phyloP scores from a whole-genome alignment of 495 filamentous ascomycete genomes.

The Aspergillus incahuasiensis region DNA sequence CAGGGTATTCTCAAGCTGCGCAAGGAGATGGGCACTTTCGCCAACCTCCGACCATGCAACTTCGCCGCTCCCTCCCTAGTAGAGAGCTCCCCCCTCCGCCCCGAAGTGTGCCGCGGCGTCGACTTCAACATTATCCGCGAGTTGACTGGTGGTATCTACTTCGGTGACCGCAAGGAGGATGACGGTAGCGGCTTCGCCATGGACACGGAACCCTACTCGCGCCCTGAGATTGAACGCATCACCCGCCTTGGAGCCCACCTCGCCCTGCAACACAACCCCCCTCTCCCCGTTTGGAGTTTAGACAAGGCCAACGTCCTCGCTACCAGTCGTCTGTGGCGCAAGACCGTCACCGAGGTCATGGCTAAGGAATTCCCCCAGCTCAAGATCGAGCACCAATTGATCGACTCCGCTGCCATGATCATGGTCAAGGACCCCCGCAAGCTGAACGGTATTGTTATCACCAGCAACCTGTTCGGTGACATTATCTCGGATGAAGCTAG shows the following conservation, averaged over 20 bases:
- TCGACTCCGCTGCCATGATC: conserved; percentile 94
- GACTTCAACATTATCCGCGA: conserved; percentile 96
- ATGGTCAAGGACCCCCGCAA: conserved; percentile 93
- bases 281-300: conserved; percentile 77
- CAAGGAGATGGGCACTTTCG: conserved; percentile 91
- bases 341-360: conserved; percentile 72
- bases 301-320: conserved; percentile 98
- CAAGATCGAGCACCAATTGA: conserved; percentile 81
- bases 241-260: conserved; percentile 77
- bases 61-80: conserved; percentile 89
- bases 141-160: conserved; percentile 94
- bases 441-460: conserved; percentile 89
- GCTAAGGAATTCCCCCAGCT: conserved; percentile 85
- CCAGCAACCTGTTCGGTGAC: conserved; percentile 93
- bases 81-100: conserved; percentile 83
- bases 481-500: conserved; percentile 96
- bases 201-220: conserved; percentile 88
- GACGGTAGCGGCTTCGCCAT: conserved; percentile 67
- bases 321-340: conserved; percentile 84
- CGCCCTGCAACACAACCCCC: conserved; percentile 74
- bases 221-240: conserved; percentile 85
- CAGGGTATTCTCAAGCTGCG: conserved; percentile 91
- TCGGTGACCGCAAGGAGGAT: conserved; percentile 87
- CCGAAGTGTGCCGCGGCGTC: conserved; percentile 76
- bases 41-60: conserved; percentile 96